Base-by-base conservation (phyloP, 352 stramenopile genomes). In the Phytophthora fragariae region DNA sequence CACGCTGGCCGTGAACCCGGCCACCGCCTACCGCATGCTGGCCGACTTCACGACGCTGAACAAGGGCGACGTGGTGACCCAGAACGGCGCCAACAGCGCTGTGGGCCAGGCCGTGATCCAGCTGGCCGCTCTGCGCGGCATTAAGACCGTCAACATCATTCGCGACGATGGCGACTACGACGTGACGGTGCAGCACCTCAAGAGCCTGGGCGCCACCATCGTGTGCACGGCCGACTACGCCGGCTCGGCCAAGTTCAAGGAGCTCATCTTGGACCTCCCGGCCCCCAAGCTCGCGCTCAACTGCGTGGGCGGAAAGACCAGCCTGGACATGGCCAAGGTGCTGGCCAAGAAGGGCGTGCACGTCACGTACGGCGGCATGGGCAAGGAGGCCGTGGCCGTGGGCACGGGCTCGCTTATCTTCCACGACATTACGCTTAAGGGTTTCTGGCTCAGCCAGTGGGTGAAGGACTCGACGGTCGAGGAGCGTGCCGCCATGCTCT, bases 61-160 rank as follows among this genome's bases (percentile, higher is more conserved):
- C 60, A 79, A 79, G 68, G 92, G 92, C 61, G 92, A 98, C 73
- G 85, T 93, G 31, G 62, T 98, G 53, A 97, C 97, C 71, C 92
- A 98, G 79, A 98, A 97, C 79, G 92, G 82, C 39, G 92, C 92
- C 31, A 97, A 96, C 80, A 95, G 85, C 66, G 77, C 90, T 12
- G 92, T 97, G 24, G 92, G 92, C 61, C 80, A 95, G 75, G 89
- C 92, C 2, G 89, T 97, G 44, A 92, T 97, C 67, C 92, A 98
- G 75, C 75, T 97, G 68, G 90, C 91, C n/a, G 83, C 82, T 47
- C 75, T 94, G 60, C 90, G 91, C 52, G 91, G 91, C 65, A 90
- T 98, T 61, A 90, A 96, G 79, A 97, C 91, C 56, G 93, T 98
- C 72, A 98, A 97, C 76, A 82, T 98, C 31, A 82, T 98, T 53